Evolutionary conservation across 2,329 filamentous ascomycete genomes (phyloP).

Genomic region (Parastagonospora avenae): DNA sequence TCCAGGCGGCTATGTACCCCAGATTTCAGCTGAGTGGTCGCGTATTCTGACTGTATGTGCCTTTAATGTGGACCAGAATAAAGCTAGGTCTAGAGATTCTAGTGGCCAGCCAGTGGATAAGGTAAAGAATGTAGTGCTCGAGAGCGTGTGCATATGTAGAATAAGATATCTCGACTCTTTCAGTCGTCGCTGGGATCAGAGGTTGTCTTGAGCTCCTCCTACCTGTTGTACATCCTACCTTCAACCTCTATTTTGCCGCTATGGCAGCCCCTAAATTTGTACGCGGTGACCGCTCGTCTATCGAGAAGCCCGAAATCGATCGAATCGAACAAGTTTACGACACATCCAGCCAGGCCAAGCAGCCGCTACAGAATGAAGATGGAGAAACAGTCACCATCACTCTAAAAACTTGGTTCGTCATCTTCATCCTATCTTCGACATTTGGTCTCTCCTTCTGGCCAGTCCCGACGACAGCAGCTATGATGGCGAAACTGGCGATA

Average conservation of each 20-base stretch:
- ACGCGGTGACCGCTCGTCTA: constrained; percentile 7
- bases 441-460: constrained; percentile 38
- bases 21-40: not conserved
- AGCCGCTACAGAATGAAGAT: constrained; percentile 9
- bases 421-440: constrained; percentile 32
- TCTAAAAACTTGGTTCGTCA: constrained; percentile 34
- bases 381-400: constrained; percentile 25
- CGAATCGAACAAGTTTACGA: constrained; percentile 19
- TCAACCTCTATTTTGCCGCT: not conserved
- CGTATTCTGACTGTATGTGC: too few species aligned
- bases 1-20: not conserved
- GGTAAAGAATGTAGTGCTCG: too few species aligned
- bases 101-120: too few species aligned
- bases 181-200: not conserved
- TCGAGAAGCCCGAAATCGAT: constrained; percentile 26
- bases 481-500: constrained; percentile 22
- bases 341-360: constrained; percentile 1
- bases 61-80: not conserved
- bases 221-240: not conserved
- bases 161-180: too few species aligned
- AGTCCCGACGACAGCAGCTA: constrained; percentile 32
- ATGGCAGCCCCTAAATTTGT: constrained; percentile 16
- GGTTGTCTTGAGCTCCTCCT: not conserved
- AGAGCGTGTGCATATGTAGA: too few species aligned
- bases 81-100: not conserved